Evolutionary conservation across 768 basidiomycete species (phyloP), one percentile per base, ranked within the genome.

Genomic region (Myochromella boudieri): DNA sequence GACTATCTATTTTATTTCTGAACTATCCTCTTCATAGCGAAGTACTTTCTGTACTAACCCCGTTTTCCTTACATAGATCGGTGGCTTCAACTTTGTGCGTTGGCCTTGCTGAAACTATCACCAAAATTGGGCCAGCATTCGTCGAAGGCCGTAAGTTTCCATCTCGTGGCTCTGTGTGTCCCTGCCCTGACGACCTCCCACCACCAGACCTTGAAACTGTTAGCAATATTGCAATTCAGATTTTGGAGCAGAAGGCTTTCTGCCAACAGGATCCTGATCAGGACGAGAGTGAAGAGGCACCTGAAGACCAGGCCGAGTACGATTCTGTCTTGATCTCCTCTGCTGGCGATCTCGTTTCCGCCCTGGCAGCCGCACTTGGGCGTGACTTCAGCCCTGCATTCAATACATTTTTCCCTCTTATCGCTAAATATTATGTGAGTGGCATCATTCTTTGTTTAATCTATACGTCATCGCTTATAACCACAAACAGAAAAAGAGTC

Each of bases 241-340:
- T 99, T 54, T 76, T 99, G 34, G 91, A 94, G 63, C 88, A 93
- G 67, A 97, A 95, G 70, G 91, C 94, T 0, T 79, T 92, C 56
- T 98, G 95, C 71, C 97, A 99, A 66, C 88, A 94, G 65, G 93
- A 95, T 60, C 92, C 94, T 37, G 94, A 95, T 61, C 88, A 90
- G 54, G 93, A 93, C 55, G 91, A 92, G 54, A 78, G 78, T 3
- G 89, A 89, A 20, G 90, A 91, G 57, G 87, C 85, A 20, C 86
- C 85, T 6, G 90, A 91, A 63, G 91, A 91, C 53, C 86, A 88
- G 59, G 94, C 95, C 1, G 97, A 99, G 70, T 95, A 93, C 63
- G 97, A 99, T 63, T 91, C 95, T 3, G 90, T 97, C 44, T 78
- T 99, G 48, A 89, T 98, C 61, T 90, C 91, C 21, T 85, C 94